These are phyloP conservation scores for Phytophthora idaei DNA, from an alignment of 352 stramenopile genomes.

Conservation along the genomic window DNA sequence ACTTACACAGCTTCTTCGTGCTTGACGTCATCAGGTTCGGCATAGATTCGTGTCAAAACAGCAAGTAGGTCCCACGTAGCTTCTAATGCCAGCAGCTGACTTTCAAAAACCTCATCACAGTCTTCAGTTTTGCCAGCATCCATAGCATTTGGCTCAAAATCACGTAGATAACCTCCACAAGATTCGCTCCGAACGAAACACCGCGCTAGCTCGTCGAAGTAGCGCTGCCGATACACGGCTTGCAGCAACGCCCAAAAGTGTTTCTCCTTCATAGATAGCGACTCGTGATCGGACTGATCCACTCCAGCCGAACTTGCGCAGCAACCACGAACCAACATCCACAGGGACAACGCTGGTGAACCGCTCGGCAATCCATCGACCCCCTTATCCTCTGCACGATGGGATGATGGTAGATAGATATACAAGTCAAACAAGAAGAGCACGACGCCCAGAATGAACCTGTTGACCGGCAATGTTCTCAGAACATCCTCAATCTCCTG, in stretches of 20 bases:
- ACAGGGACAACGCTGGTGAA: constrained; percentile 61
- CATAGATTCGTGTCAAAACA: constrained; percentile 29
- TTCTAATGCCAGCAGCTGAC: constrained; percentile 37
- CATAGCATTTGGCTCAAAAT: constrained; percentile 18
- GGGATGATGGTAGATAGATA: constrained; percentile 70
- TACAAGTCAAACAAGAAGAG: constrained; percentile 82
- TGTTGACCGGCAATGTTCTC: constrained; percentile 35
- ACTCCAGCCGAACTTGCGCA: constrained; percentile 26
- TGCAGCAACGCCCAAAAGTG: constrained; percentile 67
- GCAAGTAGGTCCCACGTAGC: constrained; percentile 37
- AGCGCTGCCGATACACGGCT: constrained; percentile 41
- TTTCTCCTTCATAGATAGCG: constrained; percentile 33
- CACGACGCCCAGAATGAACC: constrained; percentile 51
- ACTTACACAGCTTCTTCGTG: constrained; percentile 33
- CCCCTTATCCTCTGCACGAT: constrained; percentile 33
- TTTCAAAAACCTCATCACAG: constrained; percentile 33
- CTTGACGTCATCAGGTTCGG: not conserved
- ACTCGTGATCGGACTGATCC: constrained; percentile 29
- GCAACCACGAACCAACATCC: constrained; percentile 57
- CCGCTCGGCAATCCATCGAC: not conserved
- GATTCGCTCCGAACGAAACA: constrained; percentile 47
- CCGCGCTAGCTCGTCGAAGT: constrained; percentile 46
- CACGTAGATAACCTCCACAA: constrained; percentile 46
- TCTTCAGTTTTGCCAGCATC: constrained; percentile 6
- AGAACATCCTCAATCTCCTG: constrained; percentile 12